A percentile compares a stretch with the other conserved stretches of the same genome.
These are phyloP conservation scores for Microcyclospora tardicrescens DNA, from an alignment of 2,329 filamentous ascomycete genomes.

Conservation along the genomic window DNA sequence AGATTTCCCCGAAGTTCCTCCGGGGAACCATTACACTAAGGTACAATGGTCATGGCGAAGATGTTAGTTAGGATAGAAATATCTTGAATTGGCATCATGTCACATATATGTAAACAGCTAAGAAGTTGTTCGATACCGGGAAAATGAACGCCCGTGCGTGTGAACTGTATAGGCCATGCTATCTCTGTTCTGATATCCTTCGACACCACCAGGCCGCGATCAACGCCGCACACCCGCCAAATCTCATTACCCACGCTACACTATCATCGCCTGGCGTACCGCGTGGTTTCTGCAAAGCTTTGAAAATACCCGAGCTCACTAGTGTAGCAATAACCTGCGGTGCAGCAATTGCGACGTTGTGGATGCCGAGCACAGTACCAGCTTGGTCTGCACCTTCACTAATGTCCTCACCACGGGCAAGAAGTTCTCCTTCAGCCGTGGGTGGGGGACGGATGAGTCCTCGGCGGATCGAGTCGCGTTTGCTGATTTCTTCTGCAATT, in stretches of 20 bases:
- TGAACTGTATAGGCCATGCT: no score
- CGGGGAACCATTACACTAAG: no score
- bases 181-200: no score
- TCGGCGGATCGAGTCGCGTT: constrained; percentile 56
- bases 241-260: constrained; percentile 72
- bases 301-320: constrained; percentile 73
- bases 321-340: constrained; percentile 86
- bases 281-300: constrained; percentile 71
- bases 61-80: no score
- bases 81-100: no score
- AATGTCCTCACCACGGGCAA: constrained; percentile 37
- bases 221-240: constrained; percentile 68
- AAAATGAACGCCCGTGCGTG: no score
- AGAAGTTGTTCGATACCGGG: no score
- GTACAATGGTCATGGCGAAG: no score
- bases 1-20: no score
- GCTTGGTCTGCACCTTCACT: constrained; percentile 56
- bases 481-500: constrained; percentile 83
- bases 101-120: no score
- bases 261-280: constrained; percentile 75
- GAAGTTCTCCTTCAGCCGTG: constrained; percentile 24
- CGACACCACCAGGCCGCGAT: constrained; percentile 43
- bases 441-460: constrained; percentile 30
- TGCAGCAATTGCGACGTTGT: constrained; percentile 87
- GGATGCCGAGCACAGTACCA: constrained; percentile 82